phyloP scores from a whole-genome alignment of 257 asterid genomes.

The Nicotiana undulata region DNA sequence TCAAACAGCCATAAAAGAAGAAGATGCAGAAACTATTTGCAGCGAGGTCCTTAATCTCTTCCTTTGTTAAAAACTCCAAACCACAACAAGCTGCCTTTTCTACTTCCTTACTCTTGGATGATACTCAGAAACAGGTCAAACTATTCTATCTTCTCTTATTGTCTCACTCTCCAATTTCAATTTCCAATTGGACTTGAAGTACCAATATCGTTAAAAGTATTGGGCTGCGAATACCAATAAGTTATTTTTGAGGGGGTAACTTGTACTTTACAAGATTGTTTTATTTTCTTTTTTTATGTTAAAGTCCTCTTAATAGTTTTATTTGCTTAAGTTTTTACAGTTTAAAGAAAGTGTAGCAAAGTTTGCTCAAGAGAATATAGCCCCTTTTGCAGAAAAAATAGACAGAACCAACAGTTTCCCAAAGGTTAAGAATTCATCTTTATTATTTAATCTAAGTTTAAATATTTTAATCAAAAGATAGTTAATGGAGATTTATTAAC shows the following conservation, averaged over 20 bases:
- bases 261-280: not conserved
- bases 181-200: not conserved
- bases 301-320: not conserved
- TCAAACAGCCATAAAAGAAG: not conserved
- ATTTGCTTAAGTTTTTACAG: constrained; percentile 27
- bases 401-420: constrained; percentile 87
- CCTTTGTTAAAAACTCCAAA: constrained; percentile 23
- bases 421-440: constrained; percentile 29
- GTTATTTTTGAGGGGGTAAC: not conserved
- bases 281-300: not conserved
- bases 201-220: too few relatives aligned
- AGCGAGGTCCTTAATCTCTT: constrained; percentile 43
- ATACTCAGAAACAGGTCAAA: constrained; percentile 75
- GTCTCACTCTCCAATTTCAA: not conserved
- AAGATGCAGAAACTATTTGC: constrained; percentile 63
- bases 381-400: constrained; percentile 78
- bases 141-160: not conserved
- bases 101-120: constrained; percentile 73
- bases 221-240: not conserved
- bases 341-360: constrained; percentile 96
- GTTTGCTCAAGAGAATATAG: constrained; percentile 86
- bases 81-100: constrained; percentile 45
- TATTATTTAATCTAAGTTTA: not conserved
- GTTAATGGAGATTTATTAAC: not conserved
- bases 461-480: not conserved